Evolutionary conservation across 768 basidiomycete species (phyloP).

Genomic region (Tulasnella sp.): DNA sequence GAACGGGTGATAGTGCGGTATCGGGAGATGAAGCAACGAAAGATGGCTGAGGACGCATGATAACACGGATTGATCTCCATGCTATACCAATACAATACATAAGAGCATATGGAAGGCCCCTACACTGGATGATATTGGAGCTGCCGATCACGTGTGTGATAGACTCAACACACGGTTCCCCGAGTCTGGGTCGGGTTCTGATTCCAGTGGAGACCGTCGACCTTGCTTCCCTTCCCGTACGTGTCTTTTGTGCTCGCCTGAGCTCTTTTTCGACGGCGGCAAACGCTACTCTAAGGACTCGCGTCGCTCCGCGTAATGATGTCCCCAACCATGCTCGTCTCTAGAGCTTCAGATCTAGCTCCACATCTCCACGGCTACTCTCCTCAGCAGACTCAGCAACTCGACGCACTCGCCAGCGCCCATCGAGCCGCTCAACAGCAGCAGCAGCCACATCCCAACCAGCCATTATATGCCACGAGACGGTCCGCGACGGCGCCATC

Average conservation of each 20-base stretch:
- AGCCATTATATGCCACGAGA: neutral
- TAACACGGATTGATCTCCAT: no score
- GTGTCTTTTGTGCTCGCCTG: neutral
- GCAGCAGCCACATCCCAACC: neutral
- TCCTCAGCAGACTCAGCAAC: neutral
- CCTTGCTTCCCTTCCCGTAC: neutral
- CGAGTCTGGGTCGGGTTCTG: no score
- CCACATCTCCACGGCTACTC: slow-evolving; percentile 8
- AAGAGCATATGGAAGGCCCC: no score
- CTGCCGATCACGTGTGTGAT: no score
- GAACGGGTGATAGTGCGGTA: slow-evolving; percentile 9
- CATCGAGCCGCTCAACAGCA: neutral
- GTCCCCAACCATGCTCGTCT: neutral
- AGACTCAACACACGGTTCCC: no score
- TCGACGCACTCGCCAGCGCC: slow-evolving; percentile 9
- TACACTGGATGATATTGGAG: no score
- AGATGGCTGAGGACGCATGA: neutral
- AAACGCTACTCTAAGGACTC: neutral
- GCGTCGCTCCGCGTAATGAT: neutral
- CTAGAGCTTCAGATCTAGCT: neutral
- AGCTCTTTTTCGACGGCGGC: neutral
- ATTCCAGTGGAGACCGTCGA: neutral
- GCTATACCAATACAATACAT: no score
- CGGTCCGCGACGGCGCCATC: no score
- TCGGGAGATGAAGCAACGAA: slow-evolving; percentile 6